Percentiles rank a stretch among this genome's conserved stretches.
These are phyloP conservation scores for Mycena floridula DNA, from an alignment of 768 basidiomycete genomes.

Conservation along the genomic window DNA sequence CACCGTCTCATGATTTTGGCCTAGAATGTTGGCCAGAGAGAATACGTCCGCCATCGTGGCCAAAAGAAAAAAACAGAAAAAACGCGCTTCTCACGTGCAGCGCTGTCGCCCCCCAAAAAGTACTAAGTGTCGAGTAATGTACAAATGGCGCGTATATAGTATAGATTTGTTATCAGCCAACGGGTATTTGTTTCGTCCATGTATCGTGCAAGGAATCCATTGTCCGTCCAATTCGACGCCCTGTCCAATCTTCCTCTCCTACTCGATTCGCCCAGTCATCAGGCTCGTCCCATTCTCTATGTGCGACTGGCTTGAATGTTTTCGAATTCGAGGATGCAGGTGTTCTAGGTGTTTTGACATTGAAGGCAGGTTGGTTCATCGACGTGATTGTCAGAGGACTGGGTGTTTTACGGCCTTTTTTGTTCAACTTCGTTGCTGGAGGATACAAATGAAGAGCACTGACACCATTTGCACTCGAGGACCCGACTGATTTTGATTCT, in stretches of 20 bases:
- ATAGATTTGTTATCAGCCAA: too few species aligned
- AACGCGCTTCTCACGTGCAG: too few species aligned
- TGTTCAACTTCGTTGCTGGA: constrained; percentile 35
- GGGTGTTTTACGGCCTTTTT: constrained; percentile 34
- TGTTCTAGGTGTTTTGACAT: too few species aligned
- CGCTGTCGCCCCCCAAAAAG: too few species aligned
- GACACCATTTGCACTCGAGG: constrained; percentile 24
- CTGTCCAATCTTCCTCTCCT: constrained; percentile 43
- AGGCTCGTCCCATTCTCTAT: constrained; percentile 43
- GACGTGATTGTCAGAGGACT: constrained; percentile 32
- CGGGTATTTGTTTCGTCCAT: too few species aligned
- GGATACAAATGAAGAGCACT: constrained; percentile 53
- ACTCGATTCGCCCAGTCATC: constrained; percentile 48
- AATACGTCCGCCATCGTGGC: constrained; percentile 17
- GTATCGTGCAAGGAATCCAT: constrained; percentile 22
- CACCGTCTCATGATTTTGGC: constrained; percentile 53
- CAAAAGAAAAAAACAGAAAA: too few species aligned
- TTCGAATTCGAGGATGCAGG: too few species aligned
- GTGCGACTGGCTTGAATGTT: too few species aligned
- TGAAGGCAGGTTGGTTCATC: constrained; percentile 26
- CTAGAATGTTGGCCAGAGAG: constrained; percentile 67
- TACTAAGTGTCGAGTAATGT: too few species aligned
- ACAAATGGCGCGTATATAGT: too few species aligned
- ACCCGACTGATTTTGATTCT: constrained; percentile 35
- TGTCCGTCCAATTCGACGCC: constrained; percentile 30